Conservation (phyloP, 106 monocot species). For the Cymbidium sinense region DNA sequence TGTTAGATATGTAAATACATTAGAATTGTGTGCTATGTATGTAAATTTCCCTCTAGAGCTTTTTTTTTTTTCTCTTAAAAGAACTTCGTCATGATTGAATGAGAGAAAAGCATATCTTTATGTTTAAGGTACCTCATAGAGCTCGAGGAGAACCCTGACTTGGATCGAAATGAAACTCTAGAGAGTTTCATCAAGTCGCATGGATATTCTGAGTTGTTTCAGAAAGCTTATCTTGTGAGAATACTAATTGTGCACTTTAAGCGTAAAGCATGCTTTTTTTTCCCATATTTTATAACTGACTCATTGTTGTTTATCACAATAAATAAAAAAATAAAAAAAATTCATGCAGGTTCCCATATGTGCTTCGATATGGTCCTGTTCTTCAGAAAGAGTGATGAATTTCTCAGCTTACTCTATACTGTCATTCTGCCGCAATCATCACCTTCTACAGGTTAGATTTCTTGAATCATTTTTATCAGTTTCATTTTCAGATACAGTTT, state of each 20-base stretch:
- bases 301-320: background rate
- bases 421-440: conserved; percentile 89
- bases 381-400: conserved; percentile 65
- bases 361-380: conserved; percentile 82
- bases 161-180: conserved; percentile 67
- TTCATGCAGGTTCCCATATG: conserved; percentile 71
- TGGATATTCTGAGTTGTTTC: conserved; percentile 80
- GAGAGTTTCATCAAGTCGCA: conserved; percentile 68
- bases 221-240: conserved; percentile 82
- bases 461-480: background rate
- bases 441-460: conserved; percentile 76
- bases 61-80: background rate
- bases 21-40: no score
- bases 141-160: conserved; percentile 62
- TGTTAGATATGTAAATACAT: no score
- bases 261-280: background rate
- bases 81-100: background rate
- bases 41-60: no score
- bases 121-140: conserved; percentile 69
- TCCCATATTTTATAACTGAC: background rate
- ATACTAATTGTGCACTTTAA: background rate
- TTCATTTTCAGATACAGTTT: background rate
- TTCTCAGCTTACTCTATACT: conserved; percentile 91
- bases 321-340: background rate
- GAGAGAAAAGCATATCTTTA: background rate